A percentile compares a stretch with the other conserved stretches of the same genome.
phyloP scores from a whole-genome alignment of 179 eudicot genomes.

The Silene noctiflora region DNA sequence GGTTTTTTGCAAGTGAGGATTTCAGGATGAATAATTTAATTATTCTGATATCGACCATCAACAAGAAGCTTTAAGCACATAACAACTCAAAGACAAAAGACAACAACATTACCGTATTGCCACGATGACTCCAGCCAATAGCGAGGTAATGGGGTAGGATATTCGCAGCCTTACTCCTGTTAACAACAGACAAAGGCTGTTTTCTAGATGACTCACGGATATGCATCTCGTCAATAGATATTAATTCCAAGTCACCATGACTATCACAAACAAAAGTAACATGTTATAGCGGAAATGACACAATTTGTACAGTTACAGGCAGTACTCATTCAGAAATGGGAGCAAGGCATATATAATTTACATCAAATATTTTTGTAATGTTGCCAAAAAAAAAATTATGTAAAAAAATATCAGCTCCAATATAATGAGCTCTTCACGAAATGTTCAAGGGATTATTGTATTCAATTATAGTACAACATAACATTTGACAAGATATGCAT shows the following conservation, averaged over 20 bases:
- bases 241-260: not conserved
- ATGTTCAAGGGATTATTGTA: constrained; percentile 1
- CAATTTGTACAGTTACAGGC: not conserved
- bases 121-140: not conserved
- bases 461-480: constrained; percentile 11
- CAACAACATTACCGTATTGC: not conserved
- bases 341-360: not conserved
- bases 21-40: not conserved
- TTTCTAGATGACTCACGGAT: not conserved
- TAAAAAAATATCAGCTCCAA: not conserved
- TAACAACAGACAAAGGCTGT: not conserved
- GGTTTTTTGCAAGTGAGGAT: not conserved
- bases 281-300: not conserved
- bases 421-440: not conserved
- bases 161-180: not conserved
- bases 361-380: not conserved
- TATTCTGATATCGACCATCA: not conserved
- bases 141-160: not conserved
- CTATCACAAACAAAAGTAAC: not conserved
- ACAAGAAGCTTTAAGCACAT: not conserved
- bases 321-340: not conserved
- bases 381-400: too few species aligned
- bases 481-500: constrained; percentile 10
- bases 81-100: not conserved
- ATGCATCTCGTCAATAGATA: not conserved